phyloP scores from a whole-genome alignment of 352 stramenopile genomes.

The Globisporangium okanoganense region DNA sequence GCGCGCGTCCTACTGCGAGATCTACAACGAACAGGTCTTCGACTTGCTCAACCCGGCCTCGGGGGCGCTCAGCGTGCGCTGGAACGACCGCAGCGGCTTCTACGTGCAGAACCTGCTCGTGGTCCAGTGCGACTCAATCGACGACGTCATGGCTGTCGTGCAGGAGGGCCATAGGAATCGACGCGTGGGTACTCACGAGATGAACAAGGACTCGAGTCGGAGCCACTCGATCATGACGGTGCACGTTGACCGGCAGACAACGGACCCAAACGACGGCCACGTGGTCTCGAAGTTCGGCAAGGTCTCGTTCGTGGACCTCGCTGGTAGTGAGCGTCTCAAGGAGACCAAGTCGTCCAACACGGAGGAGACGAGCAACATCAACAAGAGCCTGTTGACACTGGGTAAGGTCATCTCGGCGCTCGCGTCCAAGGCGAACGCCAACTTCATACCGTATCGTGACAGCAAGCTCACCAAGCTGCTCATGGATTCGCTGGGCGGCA shows the following conservation, averaged over 20 bases:
- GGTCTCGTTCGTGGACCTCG: conserved; percentile 80
- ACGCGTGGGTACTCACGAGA: conserved; percentile 57
- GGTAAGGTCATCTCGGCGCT: conserved; percentile 85
- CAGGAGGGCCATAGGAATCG: conserved; percentile 72
- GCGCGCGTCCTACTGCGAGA: conserved; percentile 74
- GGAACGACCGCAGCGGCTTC: conserved; percentile 69
- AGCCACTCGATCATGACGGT: conserved; percentile 77
- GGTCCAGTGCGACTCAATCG: conserved; percentile 66
- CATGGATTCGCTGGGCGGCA: conserved; percentile 81
- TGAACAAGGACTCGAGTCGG: conserved; percentile 82
- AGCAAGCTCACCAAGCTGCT: conserved; percentile 86
- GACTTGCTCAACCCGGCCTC: conserved; percentile 70
- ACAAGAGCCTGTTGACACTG: conserved; percentile 76
- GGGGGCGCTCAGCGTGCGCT: conserved; percentile 60
- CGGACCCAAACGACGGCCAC: conserved; percentile 40
- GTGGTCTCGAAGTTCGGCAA: conserved; percentile 64
- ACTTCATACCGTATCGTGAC: conserved; percentile 79
- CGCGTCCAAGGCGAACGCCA: conserved; percentile 34
- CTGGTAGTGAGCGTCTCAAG: conserved; percentile 63
- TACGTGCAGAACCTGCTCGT: conserved; percentile 79
- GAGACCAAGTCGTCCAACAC: conserved; percentile 69
- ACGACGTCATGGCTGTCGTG: conserved; percentile 72
- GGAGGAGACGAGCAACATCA: conserved; percentile 83
- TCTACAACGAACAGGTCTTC: conserved; percentile 85
- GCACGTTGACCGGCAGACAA: conserved; percentile 59